Evolutionary conservation across 768 basidiomycete species (phyloP).

Genomic region (Termitomyces sp.): DNA sequence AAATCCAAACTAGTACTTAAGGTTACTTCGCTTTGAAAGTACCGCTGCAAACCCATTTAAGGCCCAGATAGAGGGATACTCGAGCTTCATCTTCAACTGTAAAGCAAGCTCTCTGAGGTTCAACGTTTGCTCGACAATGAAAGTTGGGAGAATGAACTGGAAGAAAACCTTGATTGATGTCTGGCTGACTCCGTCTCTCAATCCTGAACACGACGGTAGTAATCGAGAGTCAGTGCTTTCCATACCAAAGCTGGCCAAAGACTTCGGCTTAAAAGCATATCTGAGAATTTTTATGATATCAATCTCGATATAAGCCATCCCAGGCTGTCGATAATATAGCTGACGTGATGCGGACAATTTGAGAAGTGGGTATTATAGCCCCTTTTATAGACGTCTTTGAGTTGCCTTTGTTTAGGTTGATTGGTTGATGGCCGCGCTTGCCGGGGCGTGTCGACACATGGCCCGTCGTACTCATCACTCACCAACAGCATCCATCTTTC

Average conservation of each 20-base stretch:
- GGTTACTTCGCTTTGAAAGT: constrained; percentile 42
- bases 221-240: constrained; percentile 19
- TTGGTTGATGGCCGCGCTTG: too few relatives aligned
- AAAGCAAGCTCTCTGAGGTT: constrained; percentile 54
- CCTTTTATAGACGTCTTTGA: too few relatives aligned
- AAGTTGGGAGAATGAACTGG: constrained; percentile 40
- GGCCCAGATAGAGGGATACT: constrained; percentile 41
- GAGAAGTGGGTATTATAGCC: constrained; percentile 30
- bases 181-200: constrained; percentile 42
- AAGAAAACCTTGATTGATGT: constrained; percentile 50
- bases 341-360: constrained; percentile 46
- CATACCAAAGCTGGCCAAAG: constrained; percentile 36
- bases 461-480: too few relatives aligned
- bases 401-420: too few relatives aligned
- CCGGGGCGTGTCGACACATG: too few relatives aligned
- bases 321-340: constrained; percentile 46
- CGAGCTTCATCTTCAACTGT: constrained; percentile 46
- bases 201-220: constrained; percentile 48
- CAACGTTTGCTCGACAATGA: constrained; percentile 51
- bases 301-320: constrained; percentile 43
- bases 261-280: constrained; percentile 40
- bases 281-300: constrained; percentile 31
- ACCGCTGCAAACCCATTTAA: constrained; percentile 40
- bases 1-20: constrained; percentile 41
- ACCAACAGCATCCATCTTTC: too few relatives aligned